Conservation (phyloP, 768 basidiomycete genomes). For the Termitomyces sp. region DNA sequence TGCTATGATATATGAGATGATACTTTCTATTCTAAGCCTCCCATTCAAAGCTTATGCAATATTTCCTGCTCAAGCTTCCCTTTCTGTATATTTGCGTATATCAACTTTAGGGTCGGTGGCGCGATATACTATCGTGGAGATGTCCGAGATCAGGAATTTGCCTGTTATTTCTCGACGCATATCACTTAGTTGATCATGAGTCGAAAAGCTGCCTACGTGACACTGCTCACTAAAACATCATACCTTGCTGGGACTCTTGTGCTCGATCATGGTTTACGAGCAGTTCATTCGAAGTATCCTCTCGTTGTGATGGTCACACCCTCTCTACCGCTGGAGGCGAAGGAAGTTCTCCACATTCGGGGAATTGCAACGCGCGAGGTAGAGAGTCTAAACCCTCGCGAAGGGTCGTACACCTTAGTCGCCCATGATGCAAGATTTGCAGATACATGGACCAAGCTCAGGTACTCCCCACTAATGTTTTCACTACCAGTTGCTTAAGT, state of each 20-base stretch:
- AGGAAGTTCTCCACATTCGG: conserved; percentile 46
- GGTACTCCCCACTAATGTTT: conserved; percentile 27
- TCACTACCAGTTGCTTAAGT: neutral
- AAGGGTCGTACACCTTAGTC: conserved; percentile 36
- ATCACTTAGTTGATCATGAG: too few relatives aligned
- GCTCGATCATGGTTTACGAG: conserved; percentile 49
- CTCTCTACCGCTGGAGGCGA: conserved; percentile 45
- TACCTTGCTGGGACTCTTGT: conserved; percentile 67
- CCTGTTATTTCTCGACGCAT: too few relatives aligned
- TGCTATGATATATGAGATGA: conserved; percentile 1
- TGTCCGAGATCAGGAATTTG: conserved; percentile 13
- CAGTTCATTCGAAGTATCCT: conserved; percentile 63
- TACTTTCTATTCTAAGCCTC: neutral
- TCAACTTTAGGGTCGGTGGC: too few relatives aligned
- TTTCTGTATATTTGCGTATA: neutral
- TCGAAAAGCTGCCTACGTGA: conserved; percentile 60
- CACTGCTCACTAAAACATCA: conserved; percentile 70
- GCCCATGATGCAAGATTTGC: conserved; percentile 51
- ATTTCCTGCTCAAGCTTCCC: neutral
- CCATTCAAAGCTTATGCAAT: neutral
- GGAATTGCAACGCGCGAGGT: conserved; percentile 60
- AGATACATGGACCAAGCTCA: conserved; percentile 73
- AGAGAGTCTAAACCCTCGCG: conserved; percentile 50
- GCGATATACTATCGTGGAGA: conserved; percentile 11
- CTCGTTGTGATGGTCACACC: conserved; percentile 76